Evolutionary conservation across 371 early-diverging fungal species (phyloP).

Genomic region (Apophysomyces elegans): DNA sequence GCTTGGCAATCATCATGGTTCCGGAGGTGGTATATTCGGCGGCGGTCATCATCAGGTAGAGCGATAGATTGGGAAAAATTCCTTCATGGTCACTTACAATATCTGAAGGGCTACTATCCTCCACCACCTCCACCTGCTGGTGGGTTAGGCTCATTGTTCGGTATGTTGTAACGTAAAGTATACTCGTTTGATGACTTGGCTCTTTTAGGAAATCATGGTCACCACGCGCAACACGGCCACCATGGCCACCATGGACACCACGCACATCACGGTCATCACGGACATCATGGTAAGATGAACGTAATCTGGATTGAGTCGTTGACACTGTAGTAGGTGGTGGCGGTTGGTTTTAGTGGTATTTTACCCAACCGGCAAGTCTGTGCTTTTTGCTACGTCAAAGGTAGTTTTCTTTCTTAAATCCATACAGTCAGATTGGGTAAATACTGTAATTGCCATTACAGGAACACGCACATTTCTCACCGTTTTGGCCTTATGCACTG

Average conservation of each 20-base stretch:
- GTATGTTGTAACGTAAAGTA: background rate
- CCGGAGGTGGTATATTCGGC: slow-evolving; percentile 13
- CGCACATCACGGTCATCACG: slow-evolving; percentile 15
- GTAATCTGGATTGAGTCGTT: background rate
- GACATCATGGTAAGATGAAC: slow-evolving; percentile 15
- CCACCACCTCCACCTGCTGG: slow-evolving; percentile 19
- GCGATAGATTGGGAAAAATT: background rate
- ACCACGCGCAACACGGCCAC: slow-evolving; percentile 10
- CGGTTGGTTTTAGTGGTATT: background rate
- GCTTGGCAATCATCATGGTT: slow-evolving; percentile 13
- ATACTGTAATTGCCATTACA: background rate
- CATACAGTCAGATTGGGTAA: background rate
- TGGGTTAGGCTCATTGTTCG: slow-evolving; percentile 19
- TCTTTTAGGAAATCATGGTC: background rate
- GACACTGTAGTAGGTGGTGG: background rate
- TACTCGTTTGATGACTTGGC: background rate
- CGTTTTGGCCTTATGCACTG: background rate
- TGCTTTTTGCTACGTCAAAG: background rate
- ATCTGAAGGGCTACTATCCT: slow-evolving; percentile 20
- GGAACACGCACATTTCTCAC: background rate
- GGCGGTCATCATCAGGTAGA: slow-evolving; percentile 11
- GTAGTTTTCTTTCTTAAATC: background rate
- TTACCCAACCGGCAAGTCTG: no score
- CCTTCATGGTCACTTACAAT: background rate
- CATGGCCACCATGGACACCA: slow-evolving; percentile 11